Conservation (phyloP, 306 rosid species). For the Trifolium dubium region DNA sequence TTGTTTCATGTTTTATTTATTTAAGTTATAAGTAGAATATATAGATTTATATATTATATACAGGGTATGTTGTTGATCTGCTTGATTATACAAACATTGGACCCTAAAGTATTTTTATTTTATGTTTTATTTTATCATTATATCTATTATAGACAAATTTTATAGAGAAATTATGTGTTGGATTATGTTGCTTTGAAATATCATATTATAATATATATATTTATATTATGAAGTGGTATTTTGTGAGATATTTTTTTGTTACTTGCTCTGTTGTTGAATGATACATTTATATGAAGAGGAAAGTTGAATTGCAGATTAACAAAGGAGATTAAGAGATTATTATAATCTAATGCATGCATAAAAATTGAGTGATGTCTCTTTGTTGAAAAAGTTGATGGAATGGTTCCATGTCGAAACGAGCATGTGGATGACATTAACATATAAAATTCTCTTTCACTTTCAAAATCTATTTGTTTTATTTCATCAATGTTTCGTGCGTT, state of each 20-base stretch:
- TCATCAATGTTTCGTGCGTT: slow-evolving; percentile 6
- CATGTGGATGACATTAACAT: neutral
- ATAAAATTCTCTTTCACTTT: slow-evolving; percentile 39
- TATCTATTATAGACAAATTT: slow-evolving; percentile 9
- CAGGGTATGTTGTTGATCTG: slow-evolving; percentile 30
- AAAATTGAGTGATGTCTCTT: slow-evolving; percentile 23
- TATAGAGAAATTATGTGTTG: slow-evolving; percentile 48
- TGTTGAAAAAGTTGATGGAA: slow-evolving; percentile 49
- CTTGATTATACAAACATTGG: slow-evolving; percentile 30
- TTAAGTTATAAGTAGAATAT: neutral
- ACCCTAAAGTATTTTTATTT: slow-evolving; percentile 19
- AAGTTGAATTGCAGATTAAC: neutral
- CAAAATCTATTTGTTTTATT: slow-evolving; percentile 33
- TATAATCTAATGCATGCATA: slow-evolving; percentile 38
- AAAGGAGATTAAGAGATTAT: slow-evolving; percentile 17
- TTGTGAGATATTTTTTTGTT: neutral
- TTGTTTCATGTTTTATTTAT: slow-evolving; percentile 7
- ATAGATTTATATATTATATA: slow-evolving; percentile 10
- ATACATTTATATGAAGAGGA: neutral
- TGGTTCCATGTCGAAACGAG: slow-evolving; percentile 42
- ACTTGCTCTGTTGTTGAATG: neutral
- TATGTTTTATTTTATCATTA: neutral
- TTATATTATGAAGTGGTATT: slow-evolving; percentile 26
- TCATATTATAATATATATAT: slow-evolving; percentile 1
- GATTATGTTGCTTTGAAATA: slow-evolving; percentile 37